Percentiles rank a stretch among this genome's conserved stretches.
These are phyloP conservation scores for Ophiostoma angusticollis DNA, from an alignment of 2,329 filamentous ascomycete species.

Conservation along the genomic window DNA sequence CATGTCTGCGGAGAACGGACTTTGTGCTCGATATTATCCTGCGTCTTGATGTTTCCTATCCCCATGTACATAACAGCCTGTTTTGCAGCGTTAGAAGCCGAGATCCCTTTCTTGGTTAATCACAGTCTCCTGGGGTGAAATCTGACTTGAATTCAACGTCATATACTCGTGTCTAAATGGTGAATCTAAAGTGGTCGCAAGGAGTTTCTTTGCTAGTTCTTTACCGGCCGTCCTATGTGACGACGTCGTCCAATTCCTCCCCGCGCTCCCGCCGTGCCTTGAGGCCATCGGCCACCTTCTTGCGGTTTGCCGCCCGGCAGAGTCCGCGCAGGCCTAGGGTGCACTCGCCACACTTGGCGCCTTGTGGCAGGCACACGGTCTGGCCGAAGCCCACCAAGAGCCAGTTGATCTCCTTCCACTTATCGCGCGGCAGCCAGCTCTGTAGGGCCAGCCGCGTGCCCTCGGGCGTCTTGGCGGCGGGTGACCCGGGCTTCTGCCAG, in stretches of 20 bases:
- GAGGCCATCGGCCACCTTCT: conserved; percentile 45
- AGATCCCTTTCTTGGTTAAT: too few species aligned
- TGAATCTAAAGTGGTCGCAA: too few species aligned
- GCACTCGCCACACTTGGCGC: conserved; percentile 73
- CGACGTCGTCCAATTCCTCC: conserved; percentile 16
- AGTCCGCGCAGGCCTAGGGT: conserved; percentile 62
- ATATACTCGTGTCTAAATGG: too few species aligned
- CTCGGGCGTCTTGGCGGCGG: conserved; percentile 58
- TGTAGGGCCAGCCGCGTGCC: conserved; percentile 65
- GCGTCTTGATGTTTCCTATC: too few species aligned
- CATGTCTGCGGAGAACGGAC: too few species aligned
- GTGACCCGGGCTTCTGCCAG: conserved; percentile 45
- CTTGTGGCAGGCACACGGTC: conserved; percentile 70
- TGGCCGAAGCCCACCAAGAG: conserved; percentile 81
- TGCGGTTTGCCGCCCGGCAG: conserved; percentile 59
- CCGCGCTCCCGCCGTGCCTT: conserved; percentile 31
- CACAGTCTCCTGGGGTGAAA: too few species aligned
- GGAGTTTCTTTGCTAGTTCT: not conserved
- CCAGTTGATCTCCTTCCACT: conserved; percentile 88
- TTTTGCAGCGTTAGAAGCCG: too few species aligned
- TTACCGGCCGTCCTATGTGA: conserved; percentile 15
- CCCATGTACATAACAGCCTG: too few species aligned
- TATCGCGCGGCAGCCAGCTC: conserved; percentile 69
- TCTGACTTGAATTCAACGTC: too few species aligned
- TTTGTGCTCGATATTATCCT: too few species aligned